Evolutionary conservation across 148 eudicot species (phyloP), one percentile per base, ranked within the genome.

Genomic region (Chenopodium formosanum): DNA sequence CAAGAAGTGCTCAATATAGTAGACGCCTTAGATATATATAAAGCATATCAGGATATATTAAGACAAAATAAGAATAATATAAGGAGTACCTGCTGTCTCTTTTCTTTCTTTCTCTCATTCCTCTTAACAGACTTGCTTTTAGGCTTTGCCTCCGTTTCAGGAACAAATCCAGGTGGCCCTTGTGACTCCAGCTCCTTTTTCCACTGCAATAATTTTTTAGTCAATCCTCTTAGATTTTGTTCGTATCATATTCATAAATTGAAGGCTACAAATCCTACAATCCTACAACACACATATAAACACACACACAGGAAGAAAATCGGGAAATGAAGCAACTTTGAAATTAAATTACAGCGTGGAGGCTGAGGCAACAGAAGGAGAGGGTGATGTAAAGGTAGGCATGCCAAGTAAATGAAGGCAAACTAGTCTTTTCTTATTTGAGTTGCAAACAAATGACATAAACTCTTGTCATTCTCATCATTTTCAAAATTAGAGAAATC

Each of bases 81-180:
- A 62, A 37, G 29, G 66, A 53, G 74, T 23, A 85, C 87, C 87
- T 85, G 87, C 37, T 85, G 87, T 72, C 90, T 91, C 83, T 92
- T 94, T 72, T 92, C 98, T 86, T 94, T 94, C 90, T 94, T 94
- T 70, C 92, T 86, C 86, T 94, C 98, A 77, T 92, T 94, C 87
- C 97, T 89, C 86, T 92, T 94, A 16, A 90, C 93, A 70, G 96
- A 63, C 86, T 95, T 95, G 81, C 93, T 87, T 90, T 91, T 95
- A 0, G 94, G 81, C 68, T 93, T 93, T 7, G 87, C 82, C 46
- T 86, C 94, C 77, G 23, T 52, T 58, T 48, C 94, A 12, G 87
- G 92, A 68, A 89, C 93, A 69, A 87, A 95, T 25, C 98, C 98
- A 37, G 98, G 98, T 4, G 98, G 98, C 75, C 90, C 89, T 65